A percentile compares a stretch with the other conserved stretches of the same genome.
These are phyloP conservation scores for Boletales sp. DNA, from an alignment of 768 basidiomycete species.

Conservation along the genomic window DNA sequence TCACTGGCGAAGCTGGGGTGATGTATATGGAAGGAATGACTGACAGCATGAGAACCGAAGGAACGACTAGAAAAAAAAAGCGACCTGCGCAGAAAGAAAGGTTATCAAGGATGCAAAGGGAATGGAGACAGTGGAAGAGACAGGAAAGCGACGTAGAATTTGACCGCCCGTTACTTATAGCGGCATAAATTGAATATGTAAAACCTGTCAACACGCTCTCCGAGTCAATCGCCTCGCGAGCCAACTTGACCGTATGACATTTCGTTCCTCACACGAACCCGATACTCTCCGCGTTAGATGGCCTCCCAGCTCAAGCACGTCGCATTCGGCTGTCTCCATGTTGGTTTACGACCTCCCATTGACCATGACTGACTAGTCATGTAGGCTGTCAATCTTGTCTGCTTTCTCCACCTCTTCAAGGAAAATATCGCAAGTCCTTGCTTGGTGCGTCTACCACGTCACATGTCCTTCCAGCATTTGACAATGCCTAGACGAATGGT, in stretches of 20 bases:
- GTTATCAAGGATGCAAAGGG: slow-evolving; percentile 27
- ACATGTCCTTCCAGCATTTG: neutral
- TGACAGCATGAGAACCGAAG: slow-evolving; percentile 35
- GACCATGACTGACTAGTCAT: slow-evolving; percentile 3
- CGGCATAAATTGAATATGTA: too few relatives aligned
- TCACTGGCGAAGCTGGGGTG: slow-evolving; percentile 62
- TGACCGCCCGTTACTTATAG: neutral
- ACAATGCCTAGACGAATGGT: slow-evolving; percentile 51
- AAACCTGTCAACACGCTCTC: too few relatives aligned
- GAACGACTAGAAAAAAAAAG: slow-evolving; percentile 21
- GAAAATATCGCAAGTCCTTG: slow-evolving; percentile 59
- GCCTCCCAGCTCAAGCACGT: slow-evolving; percentile 11
- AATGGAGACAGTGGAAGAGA: slow-evolving; percentile 10
- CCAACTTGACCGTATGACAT: neutral
- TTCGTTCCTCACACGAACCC: neutral
- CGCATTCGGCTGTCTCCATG: slow-evolving; percentile 26
- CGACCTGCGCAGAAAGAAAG: slow-evolving; percentile 51
- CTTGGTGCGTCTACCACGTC: slow-evolving; percentile 35
- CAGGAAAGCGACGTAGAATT: neutral
- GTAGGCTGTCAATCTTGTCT: slow-evolving; percentile 56
- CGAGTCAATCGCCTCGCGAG: too few relatives aligned
- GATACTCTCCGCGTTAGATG: neutral
- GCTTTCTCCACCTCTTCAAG: slow-evolving; percentile 58
- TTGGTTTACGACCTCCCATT: slow-evolving; percentile 7
- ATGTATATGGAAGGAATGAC: slow-evolving; percentile 65